phyloP scores from a whole-genome alignment of 345 rosid genomes.

The Lagerstroemia speciosa region DNA sequence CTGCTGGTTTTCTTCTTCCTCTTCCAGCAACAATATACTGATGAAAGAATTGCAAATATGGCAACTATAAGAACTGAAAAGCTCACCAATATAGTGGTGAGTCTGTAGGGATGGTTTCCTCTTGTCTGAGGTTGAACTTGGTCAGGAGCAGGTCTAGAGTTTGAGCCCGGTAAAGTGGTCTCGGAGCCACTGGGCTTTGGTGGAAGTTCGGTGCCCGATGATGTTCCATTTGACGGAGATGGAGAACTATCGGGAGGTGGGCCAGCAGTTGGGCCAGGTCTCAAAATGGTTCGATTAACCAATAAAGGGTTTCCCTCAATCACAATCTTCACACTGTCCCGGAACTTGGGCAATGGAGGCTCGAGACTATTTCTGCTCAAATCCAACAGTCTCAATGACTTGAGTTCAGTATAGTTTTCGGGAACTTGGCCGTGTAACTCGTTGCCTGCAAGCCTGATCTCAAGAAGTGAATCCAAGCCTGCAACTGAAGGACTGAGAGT shows the following conservation, averaged over 20 bases:
- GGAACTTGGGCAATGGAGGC: slow-evolving; percentile 42
- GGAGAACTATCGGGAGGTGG: slow-evolving; percentile 11
- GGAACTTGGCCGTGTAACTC: slow-evolving; percentile 29
- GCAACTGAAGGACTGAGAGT: slow-evolving; percentile 33
- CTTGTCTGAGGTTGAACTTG: slow-evolving; percentile 9
- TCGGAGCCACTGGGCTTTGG: slow-evolving; percentile 16
- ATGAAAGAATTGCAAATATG: slow-evolving; percentile 15
- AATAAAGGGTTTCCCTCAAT: slow-evolving; percentile 36
- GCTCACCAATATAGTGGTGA: slow-evolving; percentile 1
- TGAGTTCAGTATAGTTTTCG: slow-evolving; percentile 26
- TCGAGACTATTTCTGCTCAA: slow-evolving; percentile 29
- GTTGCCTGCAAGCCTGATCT: slow-evolving; percentile 32
- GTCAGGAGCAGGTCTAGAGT: slow-evolving; percentile 10
- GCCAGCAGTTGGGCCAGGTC: slow-evolving; percentile 2
- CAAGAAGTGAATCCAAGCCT: slow-evolving; percentile 29
- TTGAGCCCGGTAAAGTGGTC: slow-evolving; percentile 12
- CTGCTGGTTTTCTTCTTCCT: slow-evolving; percentile 11
- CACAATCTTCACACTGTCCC: slow-evolving; percentile 23
- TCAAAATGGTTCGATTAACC: slow-evolving; percentile 12
- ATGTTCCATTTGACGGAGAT: slow-evolving; percentile 14
- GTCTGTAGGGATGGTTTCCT: slow-evolving; percentile 7
- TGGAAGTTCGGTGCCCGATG: neutral
- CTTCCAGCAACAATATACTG: slow-evolving; percentile 20
- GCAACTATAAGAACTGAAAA: slow-evolving; percentile 8
- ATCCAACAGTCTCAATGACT: slow-evolving; percentile 32